A percentile compares a stretch with the other conserved stretches of the same genome.
These are phyloP conservation scores for Xerocomus potaroensis DNA, from an alignment of 768 basidiomycete species.

Conservation along the genomic window DNA sequence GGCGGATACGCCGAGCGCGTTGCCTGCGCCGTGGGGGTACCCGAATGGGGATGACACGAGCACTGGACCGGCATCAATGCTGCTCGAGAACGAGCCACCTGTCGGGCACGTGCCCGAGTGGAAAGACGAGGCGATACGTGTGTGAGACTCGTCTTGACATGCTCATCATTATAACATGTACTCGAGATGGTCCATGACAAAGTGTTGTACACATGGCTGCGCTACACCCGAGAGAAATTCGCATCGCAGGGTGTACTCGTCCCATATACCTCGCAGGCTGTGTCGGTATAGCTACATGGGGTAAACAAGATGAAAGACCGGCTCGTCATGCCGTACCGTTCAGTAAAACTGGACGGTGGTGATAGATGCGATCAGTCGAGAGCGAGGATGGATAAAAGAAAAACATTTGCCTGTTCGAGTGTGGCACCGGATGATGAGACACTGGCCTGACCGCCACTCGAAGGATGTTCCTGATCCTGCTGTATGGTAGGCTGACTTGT, in stretches of 20 bases:
- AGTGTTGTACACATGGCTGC: too few species aligned
- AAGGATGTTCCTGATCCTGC: slow-evolving; percentile 24
- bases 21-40: slow-evolving; percentile 23
- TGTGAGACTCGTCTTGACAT: too few species aligned
- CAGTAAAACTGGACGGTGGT: slow-evolving; percentile 22
- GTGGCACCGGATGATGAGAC: slow-evolving; percentile 17
- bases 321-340: slow-evolving; percentile 1
- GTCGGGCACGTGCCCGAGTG: not conserved
- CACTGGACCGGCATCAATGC: too few species aligned
- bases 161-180: too few species aligned
- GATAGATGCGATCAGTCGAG: not conserved
- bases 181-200: too few species aligned
- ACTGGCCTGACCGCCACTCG: slow-evolving; percentile 14
- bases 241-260: too few species aligned
- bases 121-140: not conserved
- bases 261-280: too few species aligned
- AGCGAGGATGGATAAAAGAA: not conserved
- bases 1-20: slow-evolving; percentile 6
- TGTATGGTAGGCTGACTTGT: slow-evolving; percentile 22
- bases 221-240: too few species aligned
- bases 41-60: not conserved
- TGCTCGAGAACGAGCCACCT: not conserved
- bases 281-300: not conserved
- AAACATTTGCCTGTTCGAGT: slow-evolving; percentile 22
- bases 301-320: not conserved